Percentiles rank a stretch among this genome's conserved stretches.
phyloP scores from a whole-genome alignment of 495 filamentous ascomycete genomes.

The Aspergillus diversus region DNA sequence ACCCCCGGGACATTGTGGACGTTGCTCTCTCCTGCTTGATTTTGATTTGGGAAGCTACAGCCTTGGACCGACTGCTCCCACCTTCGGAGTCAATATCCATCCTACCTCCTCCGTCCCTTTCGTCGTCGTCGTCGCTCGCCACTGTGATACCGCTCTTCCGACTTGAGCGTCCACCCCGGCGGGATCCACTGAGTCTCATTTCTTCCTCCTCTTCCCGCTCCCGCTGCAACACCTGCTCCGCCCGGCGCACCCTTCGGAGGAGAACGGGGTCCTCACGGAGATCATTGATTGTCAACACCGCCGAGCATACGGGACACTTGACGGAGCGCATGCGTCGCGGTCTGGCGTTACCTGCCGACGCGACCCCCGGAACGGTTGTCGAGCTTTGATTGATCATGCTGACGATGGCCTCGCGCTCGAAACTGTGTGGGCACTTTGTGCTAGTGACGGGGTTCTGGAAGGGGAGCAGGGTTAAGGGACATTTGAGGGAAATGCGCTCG shows the following conservation, averaged over 20 bases:
- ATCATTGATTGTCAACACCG: conserved; percentile 42
- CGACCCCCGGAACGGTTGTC: conserved; percentile 31
- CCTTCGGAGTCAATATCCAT: conserved; percentile 19
- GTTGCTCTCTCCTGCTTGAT: conserved; percentile 30
- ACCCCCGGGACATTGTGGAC: background rate
- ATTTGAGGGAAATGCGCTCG: conserved; percentile 72
- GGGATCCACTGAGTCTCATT: conserved; percentile 20
- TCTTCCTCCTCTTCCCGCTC: conserved; percentile 47
- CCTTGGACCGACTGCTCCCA: background rate
- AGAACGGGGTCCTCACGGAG: conserved; percentile 48
- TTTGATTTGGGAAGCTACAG: conserved; percentile 11
- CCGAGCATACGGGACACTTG: conserved; percentile 55
- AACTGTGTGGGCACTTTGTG: conserved; percentile 78
- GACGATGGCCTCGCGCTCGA: conserved; percentile 73
- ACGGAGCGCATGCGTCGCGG: conserved; percentile 33
- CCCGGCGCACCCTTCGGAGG: conserved; percentile 44
- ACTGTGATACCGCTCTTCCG: conserved; percentile 31
- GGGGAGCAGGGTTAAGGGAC: conserved; percentile 76
- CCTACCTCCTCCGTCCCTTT: conserved; percentile 23
- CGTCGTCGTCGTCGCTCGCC: conserved; percentile 29
- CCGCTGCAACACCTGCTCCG: conserved; percentile 34
- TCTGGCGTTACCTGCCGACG: conserved; percentile 6
- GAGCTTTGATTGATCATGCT: conserved; percentile 57
- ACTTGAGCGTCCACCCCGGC: conserved; percentile 10
- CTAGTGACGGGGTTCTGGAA: conserved; percentile 76